Conservation (phyloP, 1,284 basidiomycete genomes). For the Vanrija humicola region DNA sequence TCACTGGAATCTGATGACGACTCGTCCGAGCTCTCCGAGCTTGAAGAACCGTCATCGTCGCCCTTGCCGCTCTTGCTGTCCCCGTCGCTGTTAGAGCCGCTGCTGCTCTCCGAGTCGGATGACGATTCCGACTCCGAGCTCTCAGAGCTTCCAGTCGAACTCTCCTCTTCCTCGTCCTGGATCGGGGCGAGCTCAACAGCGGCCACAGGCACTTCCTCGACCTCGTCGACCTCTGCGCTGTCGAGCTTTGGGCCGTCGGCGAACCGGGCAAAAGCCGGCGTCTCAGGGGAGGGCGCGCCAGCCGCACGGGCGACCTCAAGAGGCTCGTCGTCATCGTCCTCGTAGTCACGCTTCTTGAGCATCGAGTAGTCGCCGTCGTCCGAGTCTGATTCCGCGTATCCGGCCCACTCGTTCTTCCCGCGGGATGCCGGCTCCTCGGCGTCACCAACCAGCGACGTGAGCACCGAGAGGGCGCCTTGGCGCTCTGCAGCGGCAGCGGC, state of each 20-base stretch:
- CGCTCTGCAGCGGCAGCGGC: conserved; percentile 25
- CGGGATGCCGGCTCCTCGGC: not conserved
- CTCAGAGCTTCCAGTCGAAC: no score
- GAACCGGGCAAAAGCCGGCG: not conserved
- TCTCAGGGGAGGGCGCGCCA: conserved; percentile 3
- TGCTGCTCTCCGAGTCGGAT: not conserved
- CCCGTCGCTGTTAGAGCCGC: not conserved
- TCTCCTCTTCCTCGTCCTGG: conserved; percentile 8
- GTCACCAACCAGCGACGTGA: conserved; percentile 29
- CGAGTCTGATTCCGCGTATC: conserved; percentile 25
- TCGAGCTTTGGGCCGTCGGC: not conserved
- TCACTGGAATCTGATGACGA: not conserved
- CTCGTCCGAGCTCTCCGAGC: not conserved
- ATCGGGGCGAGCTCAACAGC: conserved; percentile 4
- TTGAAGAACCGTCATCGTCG: no score
- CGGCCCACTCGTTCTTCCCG: conserved; percentile 17
- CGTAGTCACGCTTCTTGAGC: not conserved
- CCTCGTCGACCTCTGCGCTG: not conserved
- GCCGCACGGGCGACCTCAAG: conserved; percentile 17
- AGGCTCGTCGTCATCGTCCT: conserved; percentile 14
- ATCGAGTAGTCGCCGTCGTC: conserved; percentile 15
- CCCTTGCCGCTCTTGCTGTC: no score
- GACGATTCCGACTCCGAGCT: no score
- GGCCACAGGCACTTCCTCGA: conserved; percentile 4
- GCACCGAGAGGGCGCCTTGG: conserved; percentile 23